Evolutionary conservation across 192 early-diverging fungal genomes (phyloP).

Genomic region (Coemansia erecta): DNA sequence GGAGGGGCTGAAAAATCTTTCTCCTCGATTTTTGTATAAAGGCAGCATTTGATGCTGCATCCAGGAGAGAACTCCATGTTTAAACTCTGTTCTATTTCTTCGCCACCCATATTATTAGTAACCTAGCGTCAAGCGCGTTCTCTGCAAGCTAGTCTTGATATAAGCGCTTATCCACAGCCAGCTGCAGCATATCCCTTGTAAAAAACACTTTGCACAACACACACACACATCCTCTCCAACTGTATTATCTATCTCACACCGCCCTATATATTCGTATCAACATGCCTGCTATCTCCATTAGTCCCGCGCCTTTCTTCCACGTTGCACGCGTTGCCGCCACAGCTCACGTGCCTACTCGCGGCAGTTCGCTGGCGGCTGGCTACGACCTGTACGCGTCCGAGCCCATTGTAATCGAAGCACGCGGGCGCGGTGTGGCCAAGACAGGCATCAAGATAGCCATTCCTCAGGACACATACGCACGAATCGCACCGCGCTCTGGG

Average conservation of each 20-base stretch:
- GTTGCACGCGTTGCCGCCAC: constrained; percentile 36
- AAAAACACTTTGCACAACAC: too few relatives aligned
- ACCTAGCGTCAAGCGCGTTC: too few relatives aligned
- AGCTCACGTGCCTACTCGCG: constrained; percentile 76
- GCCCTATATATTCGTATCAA: not conserved
- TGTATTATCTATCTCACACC: not conserved
- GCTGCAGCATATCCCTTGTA: too few relatives aligned
- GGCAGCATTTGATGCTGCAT: too few relatives aligned
- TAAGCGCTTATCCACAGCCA: too few relatives aligned
- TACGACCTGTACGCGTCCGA: constrained; percentile 87
- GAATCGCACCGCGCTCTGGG: constrained; percentile 91
- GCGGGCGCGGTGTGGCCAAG: constrained; percentile 70
- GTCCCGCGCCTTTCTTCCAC: constrained; percentile 24
- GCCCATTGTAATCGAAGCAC: constrained; percentile 66
- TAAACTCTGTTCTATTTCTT: too few relatives aligned
- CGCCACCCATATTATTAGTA: too few relatives aligned
- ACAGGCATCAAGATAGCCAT: constrained; percentile 87
- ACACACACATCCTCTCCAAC: too few relatives aligned
- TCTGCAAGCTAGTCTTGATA: too few relatives aligned
- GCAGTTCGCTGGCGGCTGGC: constrained; percentile 81
- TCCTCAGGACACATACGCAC: constrained; percentile 87
- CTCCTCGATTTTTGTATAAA: too few relatives aligned
- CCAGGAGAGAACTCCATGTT: too few relatives aligned
- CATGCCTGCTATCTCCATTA: constrained; percentile 1
- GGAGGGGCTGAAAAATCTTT: too few relatives aligned